These are phyloP conservation scores for Phaeotremella fagi DNA, from an alignment of 768 basidiomycete species.

Conservation along the genomic window DNA sequence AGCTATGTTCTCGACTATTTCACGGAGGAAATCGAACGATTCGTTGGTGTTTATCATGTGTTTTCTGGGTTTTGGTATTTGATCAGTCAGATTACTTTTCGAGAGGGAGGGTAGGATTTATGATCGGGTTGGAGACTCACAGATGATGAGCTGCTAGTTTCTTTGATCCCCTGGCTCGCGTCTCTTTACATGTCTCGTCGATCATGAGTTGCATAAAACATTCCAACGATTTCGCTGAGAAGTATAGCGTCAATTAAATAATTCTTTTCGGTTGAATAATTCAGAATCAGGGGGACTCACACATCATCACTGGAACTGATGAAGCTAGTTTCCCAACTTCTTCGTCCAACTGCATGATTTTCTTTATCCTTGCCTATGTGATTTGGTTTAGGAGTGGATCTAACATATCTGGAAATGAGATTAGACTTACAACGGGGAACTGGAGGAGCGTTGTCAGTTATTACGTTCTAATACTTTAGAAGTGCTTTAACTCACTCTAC, in stretches of 20 bases:
- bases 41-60: conserved; percentile 82
- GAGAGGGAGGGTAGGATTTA: conserved; percentile 1
- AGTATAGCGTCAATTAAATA: background rate
- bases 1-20: conserved; percentile 77
- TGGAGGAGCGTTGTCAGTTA: background rate
- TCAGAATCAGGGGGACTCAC: conserved; percentile 54
- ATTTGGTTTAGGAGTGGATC: background rate
- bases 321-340: conserved; percentile 98
- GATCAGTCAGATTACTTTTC: background rate
- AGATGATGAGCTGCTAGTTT: conserved; percentile 90
- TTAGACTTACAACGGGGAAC: conserved; percentile 15
- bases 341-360: conserved; percentile 99
- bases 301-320: conserved; percentile 92
- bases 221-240: conserved; percentile 86
- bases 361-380: conserved; percentile 90
- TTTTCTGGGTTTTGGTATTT: conserved; percentile 58
- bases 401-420: background rate
- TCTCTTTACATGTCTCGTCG: conserved; percentile 75
- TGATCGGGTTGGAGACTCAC: conserved; percentile 54
- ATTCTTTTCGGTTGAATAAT: background rate
- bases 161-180: conserved; percentile 69
- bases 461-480: background rate
- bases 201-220: conserved; percentile 81
- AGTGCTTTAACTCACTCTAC: conserved; percentile 18
- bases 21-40: conserved; percentile 89